phyloP scores from a whole-genome alignment of 148 eudicot species.

The Rheum nobile region DNA sequence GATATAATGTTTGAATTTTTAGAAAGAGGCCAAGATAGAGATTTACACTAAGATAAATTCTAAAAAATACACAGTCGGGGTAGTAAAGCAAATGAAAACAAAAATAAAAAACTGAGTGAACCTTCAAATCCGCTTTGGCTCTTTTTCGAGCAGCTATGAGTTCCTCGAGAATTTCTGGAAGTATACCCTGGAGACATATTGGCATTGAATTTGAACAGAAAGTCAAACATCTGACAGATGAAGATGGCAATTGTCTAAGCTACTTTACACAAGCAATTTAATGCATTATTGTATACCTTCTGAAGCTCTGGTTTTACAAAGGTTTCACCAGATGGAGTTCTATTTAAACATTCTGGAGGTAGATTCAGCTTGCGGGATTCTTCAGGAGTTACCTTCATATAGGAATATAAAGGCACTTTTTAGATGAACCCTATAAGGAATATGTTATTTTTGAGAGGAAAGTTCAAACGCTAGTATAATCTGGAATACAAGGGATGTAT shows the following conservation, averaged over 20 bases:
- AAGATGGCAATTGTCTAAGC: not conserved
- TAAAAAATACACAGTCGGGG: not conserved
- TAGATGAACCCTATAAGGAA: not conserved
- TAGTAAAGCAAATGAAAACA: conserved; percentile 1
- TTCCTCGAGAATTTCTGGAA: conserved; percentile 99
- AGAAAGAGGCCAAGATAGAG: conserved; percentile 4
- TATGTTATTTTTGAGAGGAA: not conserved
- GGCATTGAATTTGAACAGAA: conserved; percentile 6
- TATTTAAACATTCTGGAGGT: conserved; percentile 73
- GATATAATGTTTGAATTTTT: conserved; percentile 7
- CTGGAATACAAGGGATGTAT: not conserved
- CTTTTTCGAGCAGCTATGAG: conserved; percentile 91
- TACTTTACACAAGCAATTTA: not conserved
- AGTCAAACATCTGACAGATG: not conserved
- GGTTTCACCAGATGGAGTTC: conserved; percentile 95
- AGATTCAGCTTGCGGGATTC: conserved; percentile 70
- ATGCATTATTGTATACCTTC: conserved; percentile 37
- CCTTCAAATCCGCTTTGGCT: conserved; percentile 99
- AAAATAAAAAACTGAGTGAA: conserved; percentile 11
- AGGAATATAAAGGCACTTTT: not conserved
- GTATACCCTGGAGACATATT: conserved; percentile 70
- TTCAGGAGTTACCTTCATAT: conserved; percentile 75
- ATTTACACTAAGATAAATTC: not conserved
- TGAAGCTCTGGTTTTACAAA: conserved; percentile 90
- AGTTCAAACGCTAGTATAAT: not conserved